Evolutionary conservation across 2,329 filamentous ascomycete genomes (phyloP), one percentile per base, ranked within the genome.

Genomic region (Fusarium hainanense): DNA sequence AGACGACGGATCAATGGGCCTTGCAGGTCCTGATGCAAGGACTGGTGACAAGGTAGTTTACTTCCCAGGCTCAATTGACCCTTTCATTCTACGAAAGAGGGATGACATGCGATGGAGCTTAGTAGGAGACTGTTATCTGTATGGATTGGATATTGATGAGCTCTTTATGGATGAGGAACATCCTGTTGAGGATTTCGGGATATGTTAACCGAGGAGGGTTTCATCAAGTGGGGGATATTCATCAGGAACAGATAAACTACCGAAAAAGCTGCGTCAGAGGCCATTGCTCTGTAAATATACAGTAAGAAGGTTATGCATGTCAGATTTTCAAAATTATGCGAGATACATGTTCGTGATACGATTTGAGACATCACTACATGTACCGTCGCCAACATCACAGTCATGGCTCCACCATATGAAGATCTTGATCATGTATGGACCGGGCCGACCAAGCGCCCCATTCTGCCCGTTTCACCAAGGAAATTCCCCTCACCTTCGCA

Each of bases 121-220:
- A 32, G 59, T 54, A 2, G 23, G 44, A 9, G 59, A 69, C 9
- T 68, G 65, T 10, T 66, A 69, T 30, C 5, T 69, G 41, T 27
- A 69, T 25, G 59, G 54, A 1, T 9, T 68, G 8, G 20, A 61
- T 6, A 11, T 68, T 2, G 61, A 69, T 2, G 30, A 28, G 4
- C 0, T 68, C 4, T 69, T 68, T 7, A 18, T 42, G 12, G n/a
- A 66, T 4, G 23, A 27, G 16, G 59, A 41, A 7, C 66, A 66
- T 30, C 6, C 55, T 3, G 65, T 47, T 0, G 59, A 69, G 2
- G 30, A 55, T 3, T 68, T 68, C 1, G 18, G n/a, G 10, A 55
- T 68, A 5, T 54, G 13, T 16, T 65, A 13, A 9, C 18, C 13
- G 23, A 46, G 23, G n/a, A 30, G 44, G 3, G 25, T 47, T 47